A percentile compares a stretch with the other conserved stretches of the same genome.
phyloP scores from a whole-genome alignment of 2,329 filamentous ascomycete genomes.

The Aschersonia sp. region DNA sequence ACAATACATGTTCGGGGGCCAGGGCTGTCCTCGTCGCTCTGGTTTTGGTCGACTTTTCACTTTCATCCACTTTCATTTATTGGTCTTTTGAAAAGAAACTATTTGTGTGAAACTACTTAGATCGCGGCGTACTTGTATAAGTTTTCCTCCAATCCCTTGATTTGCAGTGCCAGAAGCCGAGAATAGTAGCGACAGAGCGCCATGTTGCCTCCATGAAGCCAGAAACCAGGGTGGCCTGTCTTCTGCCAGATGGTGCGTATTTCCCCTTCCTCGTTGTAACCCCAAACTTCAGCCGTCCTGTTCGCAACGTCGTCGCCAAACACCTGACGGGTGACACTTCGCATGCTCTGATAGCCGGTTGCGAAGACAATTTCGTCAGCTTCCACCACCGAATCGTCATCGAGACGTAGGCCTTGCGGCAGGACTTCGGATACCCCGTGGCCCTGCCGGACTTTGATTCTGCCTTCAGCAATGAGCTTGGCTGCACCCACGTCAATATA shows the following conservation, averaged over 20 bases:
- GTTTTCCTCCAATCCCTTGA: conserved; percentile 28
- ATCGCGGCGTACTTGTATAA: conserved; percentile 19
- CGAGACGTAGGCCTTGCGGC: conserved; percentile 27
- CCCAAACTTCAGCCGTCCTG: conserved; percentile 45
- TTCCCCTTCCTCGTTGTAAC: conserved; percentile 43
- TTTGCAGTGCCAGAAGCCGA: conserved; percentile 35
- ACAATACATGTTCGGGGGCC: too few species aligned
- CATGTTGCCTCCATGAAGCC: conserved; percentile 52
- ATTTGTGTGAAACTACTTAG: conserved; percentile 3
- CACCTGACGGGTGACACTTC: conserved; percentile 42
- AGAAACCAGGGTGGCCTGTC: conserved; percentile 49
- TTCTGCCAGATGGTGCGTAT: conserved; percentile 41
- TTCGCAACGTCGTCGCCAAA: conserved; percentile 48
- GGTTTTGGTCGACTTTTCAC: too few species aligned
- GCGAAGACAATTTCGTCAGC: conserved; percentile 51
- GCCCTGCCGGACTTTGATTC: conserved; percentile 47
- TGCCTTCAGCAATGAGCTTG: conserved; percentile 46
- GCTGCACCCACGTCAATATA: conserved; percentile 57
- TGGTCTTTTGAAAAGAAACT: too few species aligned
- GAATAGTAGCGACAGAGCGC: conserved; percentile 49
- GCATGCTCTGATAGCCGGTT: conserved; percentile 56
- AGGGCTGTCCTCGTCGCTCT: too few species aligned
- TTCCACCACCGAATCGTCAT: conserved; percentile 39
- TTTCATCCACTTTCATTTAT: too few species aligned
- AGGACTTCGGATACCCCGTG: conserved; percentile 38